A percentile compares a stretch with the other conserved stretches of the same genome.
Evolutionary conservation across 495 filamentous ascomycete genomes (phyloP).

Genomic region (Astrothelium macrocarpum): DNA sequence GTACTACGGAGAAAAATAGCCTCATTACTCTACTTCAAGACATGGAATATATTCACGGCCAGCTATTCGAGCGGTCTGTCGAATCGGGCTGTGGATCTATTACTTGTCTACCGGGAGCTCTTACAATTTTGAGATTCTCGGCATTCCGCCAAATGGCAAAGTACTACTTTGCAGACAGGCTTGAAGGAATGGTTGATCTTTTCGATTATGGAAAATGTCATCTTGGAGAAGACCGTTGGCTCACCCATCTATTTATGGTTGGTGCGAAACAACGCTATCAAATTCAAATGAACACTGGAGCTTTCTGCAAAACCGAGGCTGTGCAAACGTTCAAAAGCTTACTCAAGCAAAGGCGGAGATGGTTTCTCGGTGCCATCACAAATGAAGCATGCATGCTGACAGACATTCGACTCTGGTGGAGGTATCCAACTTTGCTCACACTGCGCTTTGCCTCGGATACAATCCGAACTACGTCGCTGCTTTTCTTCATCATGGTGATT

Average conservation of each 20-base stretch:
- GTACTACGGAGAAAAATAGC: conserved; percentile 80
- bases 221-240: conserved; percentile 91
- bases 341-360: conserved; percentile 88
- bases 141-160: conserved; percentile 96
- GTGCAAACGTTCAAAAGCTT: conserved; percentile 80
- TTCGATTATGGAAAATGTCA: conserved; percentile 97
- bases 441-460: conserved; percentile 95
- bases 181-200: conserved; percentile 88
- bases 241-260: conserved; percentile 99
- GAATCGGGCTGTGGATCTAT: conserved; percentile 93
- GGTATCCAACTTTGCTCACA: conserved; percentile 81
- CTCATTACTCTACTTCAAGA: conserved; percentile 91
- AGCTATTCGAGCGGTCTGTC: conserved; percentile 92
- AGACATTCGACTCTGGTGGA: conserved; percentile 79
- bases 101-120: conserved; percentile 86
- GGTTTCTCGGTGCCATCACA: conserved; percentile 97
- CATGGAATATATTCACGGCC: conserved; percentile 97
- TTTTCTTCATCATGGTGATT: conserved; percentile 93
- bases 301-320: conserved; percentile 97
- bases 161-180: conserved; percentile 97
- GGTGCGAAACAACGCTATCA: conserved; percentile 86
- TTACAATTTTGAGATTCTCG: conserved; percentile 93
- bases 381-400: conserved; percentile 99
- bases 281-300: conserved; percentile 93
- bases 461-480: conserved; percentile 85